These are phyloP conservation scores for Vitellaria paradoxa DNA, from an alignment of 179 eudicot genomes.

Conservation along the genomic window DNA sequence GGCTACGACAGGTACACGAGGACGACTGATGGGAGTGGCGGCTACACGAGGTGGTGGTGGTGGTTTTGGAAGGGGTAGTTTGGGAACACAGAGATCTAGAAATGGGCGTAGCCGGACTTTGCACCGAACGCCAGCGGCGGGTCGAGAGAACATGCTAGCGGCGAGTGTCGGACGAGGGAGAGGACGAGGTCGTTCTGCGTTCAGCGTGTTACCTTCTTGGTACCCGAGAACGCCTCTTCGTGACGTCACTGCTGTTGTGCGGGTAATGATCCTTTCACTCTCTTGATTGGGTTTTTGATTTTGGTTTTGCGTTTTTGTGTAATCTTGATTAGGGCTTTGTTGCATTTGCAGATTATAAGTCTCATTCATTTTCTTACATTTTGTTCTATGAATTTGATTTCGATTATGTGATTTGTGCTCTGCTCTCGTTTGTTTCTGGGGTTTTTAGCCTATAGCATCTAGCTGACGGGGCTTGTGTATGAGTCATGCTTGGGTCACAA, in stretches of 20 bases:
- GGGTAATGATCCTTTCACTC: conserved; percentile 42
- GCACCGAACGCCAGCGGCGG: conserved; percentile 15
- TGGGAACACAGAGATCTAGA: conserved; percentile 14
- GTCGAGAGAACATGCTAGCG: conserved; percentile 20
- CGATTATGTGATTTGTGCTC: too few relatives aligned
- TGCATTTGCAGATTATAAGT: too few relatives aligned
- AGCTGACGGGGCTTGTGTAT: too few relatives aligned
- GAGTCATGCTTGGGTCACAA: background rate
- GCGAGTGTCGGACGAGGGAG: conserved; percentile 17
- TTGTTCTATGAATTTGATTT: too few relatives aligned
- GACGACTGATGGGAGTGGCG: conserved; percentile 9
- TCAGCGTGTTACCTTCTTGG: conserved; percentile 65
- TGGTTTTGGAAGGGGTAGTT: conserved; percentile 16
- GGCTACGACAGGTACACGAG: conserved; percentile 19
- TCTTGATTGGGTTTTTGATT: background rate
- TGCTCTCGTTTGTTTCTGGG: too few relatives aligned
- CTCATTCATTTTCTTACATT: too few relatives aligned
- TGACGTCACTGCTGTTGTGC: conserved; percentile 59
- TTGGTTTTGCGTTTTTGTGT: too few relatives aligned
- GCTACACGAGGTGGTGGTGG: conserved; percentile 10
- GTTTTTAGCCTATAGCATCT: too few relatives aligned
- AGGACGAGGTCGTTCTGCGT: conserved; percentile 20
- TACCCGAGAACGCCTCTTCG: conserved; percentile 77
- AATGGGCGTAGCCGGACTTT: conserved; percentile 22
- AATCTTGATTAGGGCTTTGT: background rate